Base-by-base conservation (phyloP, 768 basidiomycete species). In the Tylopilus felleus region DNA sequence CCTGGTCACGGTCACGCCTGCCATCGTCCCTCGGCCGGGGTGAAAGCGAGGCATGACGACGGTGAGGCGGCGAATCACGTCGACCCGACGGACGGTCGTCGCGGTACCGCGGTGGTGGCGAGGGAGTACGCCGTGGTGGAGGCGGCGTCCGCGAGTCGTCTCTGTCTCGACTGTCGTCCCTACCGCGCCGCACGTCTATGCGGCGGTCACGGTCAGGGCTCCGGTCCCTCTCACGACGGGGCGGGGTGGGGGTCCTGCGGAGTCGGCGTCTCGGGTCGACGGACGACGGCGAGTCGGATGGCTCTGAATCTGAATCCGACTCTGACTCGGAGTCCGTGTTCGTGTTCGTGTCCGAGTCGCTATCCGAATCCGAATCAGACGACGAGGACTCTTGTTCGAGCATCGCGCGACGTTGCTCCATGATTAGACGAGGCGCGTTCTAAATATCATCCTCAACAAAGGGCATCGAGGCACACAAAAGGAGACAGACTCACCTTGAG, bases 361-460 rank as follows among this genome's bases (percentile, higher is more conserved):
- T 48, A 33, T 73, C 74, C 8, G 74, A 71, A 51, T 71, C 64
- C 1, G 70, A 68, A 38, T 73, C 74, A 1, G 76, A 77, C 2
- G 77, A 76, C 7, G 74, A 78, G 0, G 78, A 78, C 47, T 76
- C 80, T 21, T 84, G 89, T 66, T 88, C 90, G 23, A 93, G 78
- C 79, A 90, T 85, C 4, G 90, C 90, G 31, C 90, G 88, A 33
- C 93, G 86, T 72, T 96, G 93, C 65, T 94, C 94, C 86, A 97
- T 88, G 64, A 98, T 93, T 42, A 97, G 72, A 42, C 84, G 82
- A 2, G 96, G 96, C 1, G 93, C 94, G 62, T 95, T 95, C 93
- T 93, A 55, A 36, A 9, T 40, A 29, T n/a, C 29, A 21, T 56
- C 41, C 62, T 57, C 45, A 39, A 52, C 21, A 16, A 48, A 53